Base-by-base conservation (phyloP, 257 asterid genomes). In the Osmanthus fragrans region DNA sequence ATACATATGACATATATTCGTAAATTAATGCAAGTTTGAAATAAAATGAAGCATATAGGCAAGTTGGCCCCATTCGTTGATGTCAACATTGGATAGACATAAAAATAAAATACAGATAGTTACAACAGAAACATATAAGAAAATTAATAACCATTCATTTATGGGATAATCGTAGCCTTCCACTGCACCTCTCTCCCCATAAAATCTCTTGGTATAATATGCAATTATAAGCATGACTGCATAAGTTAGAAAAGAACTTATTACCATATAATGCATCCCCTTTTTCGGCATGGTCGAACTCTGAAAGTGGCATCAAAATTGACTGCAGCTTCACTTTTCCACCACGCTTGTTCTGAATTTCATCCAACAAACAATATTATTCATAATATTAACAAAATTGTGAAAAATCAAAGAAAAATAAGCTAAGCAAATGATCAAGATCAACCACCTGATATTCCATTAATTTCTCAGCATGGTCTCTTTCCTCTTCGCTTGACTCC, bases 241-340 rank as follows among this genome's bases (percentile, higher is more conserved):
- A 5, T 39, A 39, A 71, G 51, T 15, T 63, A 29, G 78, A 49
- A 66, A 70, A 75, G 7, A 27, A 34, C 64, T 15, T 27, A 73
- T 79, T 86, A 91, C 97, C 97, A 82, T 89, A 88, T 71, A 91
- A 79, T 1, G 96, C 97, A 80, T 91, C 97, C 54, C 97, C 96
- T 32, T 92, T 92, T n/a, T 91, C 97, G 11, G 81, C 82, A 76
- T 92, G 86, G 82, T 89, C 92, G 68, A 91, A 92, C 77, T 92
- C 97, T 0, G 96, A 81, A 8, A 85, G 88, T 2, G 97, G 97
- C 90, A 83, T 89, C 88, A 85, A 80, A 65, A 92, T 88, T 3
- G 92, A 86, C 75, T 85, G 91, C 83, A 92, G 86, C 87, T 89
- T 92, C 73, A 91, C 96, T 80, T 82, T 89, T 47, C 96, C 97